phyloP scores from a whole-genome alignment of 2,329 filamentous ascomycete species.

The Fusarium zealandicum region DNA sequence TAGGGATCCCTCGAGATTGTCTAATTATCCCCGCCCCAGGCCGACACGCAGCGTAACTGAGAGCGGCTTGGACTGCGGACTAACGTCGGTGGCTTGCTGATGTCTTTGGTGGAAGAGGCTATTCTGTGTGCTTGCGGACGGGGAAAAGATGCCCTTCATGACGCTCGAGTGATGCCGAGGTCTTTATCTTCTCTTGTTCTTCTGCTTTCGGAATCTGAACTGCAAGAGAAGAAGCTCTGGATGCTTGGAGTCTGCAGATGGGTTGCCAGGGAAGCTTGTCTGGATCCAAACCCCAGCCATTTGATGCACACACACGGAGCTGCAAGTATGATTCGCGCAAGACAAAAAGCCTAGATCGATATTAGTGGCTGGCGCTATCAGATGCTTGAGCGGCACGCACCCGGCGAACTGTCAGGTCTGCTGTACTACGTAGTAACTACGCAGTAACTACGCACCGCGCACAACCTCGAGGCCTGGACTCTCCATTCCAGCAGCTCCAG shows the following conservation, averaged over 20 bases:
- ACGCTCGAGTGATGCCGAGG: too few relatives aligned
- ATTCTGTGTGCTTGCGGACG: background rate
- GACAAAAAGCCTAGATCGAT: background rate
- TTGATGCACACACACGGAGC: background rate
- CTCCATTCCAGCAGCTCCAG: too few relatives aligned
- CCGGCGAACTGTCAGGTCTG: background rate
- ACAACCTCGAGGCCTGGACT: background rate
- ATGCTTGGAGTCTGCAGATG: background rate
- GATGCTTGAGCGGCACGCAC: constrained; percentile 10
- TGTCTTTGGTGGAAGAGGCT: too few relatives aligned
- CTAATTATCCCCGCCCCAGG: too few relatives aligned
- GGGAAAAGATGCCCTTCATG: too few relatives aligned
- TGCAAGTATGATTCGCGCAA: background rate
- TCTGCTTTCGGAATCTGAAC: background rate
- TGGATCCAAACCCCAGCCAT: too few relatives aligned
- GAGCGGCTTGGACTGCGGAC: too few relatives aligned
- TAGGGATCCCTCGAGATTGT: background rate
- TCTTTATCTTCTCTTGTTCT: background rate
- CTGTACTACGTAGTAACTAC: too few relatives aligned
- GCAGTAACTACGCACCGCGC: background rate
- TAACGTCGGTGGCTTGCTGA: constrained; percentile 7
- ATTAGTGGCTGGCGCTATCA: background rate
- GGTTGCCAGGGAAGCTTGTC: background rate
- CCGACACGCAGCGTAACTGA: too few relatives aligned
- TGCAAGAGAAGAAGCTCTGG: background rate